phyloP scores from a whole-genome alignment of 129 eudicot genomes.

The Heracleum sosnowskyi region DNA sequence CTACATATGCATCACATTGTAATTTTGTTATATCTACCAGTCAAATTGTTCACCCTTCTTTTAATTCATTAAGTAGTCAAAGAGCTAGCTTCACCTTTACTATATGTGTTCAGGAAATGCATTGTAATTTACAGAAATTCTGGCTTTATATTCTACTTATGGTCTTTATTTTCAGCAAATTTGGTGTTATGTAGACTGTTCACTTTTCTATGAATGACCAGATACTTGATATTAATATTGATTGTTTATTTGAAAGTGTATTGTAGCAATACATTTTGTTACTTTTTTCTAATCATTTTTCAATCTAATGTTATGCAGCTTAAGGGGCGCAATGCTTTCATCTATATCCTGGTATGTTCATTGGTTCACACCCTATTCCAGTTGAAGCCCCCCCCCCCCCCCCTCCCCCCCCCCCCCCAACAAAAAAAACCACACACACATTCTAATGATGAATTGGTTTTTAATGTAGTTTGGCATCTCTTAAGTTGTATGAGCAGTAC shows the following conservation, averaged over 20 bases:
- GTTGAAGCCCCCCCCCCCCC: background rate
- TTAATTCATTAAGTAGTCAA: background rate
- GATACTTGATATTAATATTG: no score
- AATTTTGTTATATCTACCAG: no score
- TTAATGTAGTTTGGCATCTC: no score
- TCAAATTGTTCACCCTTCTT: background rate
- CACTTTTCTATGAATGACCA: no score
- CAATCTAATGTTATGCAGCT: constrained; percentile 52
- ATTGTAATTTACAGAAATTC: background rate
- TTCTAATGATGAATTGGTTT: no score
- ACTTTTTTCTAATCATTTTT: no score
- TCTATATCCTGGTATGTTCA: constrained; percentile 67
- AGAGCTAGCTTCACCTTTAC: background rate
- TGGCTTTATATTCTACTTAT: background rate
- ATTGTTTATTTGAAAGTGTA: no score
- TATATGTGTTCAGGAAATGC: background rate
- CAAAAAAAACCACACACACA: no score
- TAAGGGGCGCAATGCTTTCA: constrained; percentile 66
- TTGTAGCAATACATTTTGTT: no score
- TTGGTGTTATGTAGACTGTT: background rate
- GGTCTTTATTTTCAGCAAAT: background rate
- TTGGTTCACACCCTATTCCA: background rate
- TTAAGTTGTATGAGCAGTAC: no score
- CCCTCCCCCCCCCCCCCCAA: no score
- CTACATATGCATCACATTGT: no score